phyloP scores from a whole-genome alignment of 108 stramenopile species.

The Stephanodiscus triporus region DNA sequence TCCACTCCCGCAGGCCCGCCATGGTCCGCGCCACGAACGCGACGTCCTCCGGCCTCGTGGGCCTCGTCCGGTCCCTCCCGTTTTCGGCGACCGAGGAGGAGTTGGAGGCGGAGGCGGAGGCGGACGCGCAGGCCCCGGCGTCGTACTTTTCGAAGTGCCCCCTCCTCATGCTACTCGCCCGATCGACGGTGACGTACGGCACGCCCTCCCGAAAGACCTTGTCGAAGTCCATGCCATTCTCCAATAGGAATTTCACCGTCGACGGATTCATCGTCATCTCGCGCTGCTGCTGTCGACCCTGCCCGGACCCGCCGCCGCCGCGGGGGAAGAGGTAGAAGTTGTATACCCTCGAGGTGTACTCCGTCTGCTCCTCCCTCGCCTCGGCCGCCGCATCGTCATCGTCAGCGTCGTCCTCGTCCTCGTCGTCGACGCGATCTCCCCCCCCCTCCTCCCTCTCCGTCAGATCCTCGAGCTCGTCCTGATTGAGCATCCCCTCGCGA shows the following conservation, averaged over 20 bases:
- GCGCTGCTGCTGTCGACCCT: constrained; percentile 25
- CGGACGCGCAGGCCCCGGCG: no score
- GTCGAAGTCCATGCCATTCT: constrained; percentile 77
- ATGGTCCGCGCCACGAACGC: constrained; percentile 68
- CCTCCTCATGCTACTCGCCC: constrained; percentile 45
- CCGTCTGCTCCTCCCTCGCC: constrained; percentile 16
- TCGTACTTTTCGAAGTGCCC: constrained; percentile 45
- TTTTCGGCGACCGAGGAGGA: not conserved
- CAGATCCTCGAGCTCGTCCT: constrained; percentile 46
- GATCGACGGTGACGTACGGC: constrained; percentile 51
- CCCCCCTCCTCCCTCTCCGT: constrained; percentile 40
- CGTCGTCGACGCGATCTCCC: not conserved
- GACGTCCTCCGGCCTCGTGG: constrained; percentile 53
- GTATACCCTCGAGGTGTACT: constrained; percentile 57
- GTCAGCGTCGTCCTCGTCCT: not conserved
- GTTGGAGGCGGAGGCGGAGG: not conserved
- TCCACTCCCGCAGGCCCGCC: constrained; percentile 82
- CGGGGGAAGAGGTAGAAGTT: constrained; percentile 83
- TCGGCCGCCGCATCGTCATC: not conserved
- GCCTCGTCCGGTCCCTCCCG: constrained; percentile 27
- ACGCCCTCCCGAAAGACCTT: constrained; percentile 67
- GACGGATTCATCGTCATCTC: constrained; percentile 74
- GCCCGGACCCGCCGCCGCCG: not conserved
- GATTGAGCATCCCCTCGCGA: constrained; percentile 46
- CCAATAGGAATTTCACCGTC: constrained; percentile 62